These are phyloP conservation scores for Cornus suecica DNA, from an alignment of 148 eudicot genomes.

Conservation along the genomic window DNA sequence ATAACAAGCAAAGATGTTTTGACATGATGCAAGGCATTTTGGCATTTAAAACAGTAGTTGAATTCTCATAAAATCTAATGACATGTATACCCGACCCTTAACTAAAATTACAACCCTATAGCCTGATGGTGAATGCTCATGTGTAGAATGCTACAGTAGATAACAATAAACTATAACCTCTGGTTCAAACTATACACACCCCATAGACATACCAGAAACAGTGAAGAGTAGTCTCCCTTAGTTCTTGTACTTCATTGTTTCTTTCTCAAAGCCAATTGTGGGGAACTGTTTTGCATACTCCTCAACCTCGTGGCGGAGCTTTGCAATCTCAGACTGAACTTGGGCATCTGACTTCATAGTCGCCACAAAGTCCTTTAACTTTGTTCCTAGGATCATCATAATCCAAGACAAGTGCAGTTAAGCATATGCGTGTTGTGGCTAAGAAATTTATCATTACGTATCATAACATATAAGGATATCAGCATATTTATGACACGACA, in stretches of 20 bases:
- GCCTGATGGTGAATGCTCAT: neutral
- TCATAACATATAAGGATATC: neutral
- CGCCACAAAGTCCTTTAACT: constrained; percentile 88
- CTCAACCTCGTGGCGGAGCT: constrained; percentile 80
- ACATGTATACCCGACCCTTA: neutral
- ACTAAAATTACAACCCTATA: neutral
- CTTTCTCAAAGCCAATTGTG: constrained; percentile 91
- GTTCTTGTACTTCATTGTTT: constrained; percentile 89
- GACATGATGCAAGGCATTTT: neutral
- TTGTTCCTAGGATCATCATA: constrained; percentile 58
- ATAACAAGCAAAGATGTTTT: neutral
- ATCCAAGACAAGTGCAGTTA: neutral
- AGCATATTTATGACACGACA: neutral
- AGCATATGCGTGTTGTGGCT: neutral
- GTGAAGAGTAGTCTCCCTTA: constrained; percentile 25
- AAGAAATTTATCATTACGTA: neutral
- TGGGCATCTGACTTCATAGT: constrained; percentile 55
- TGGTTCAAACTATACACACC: neutral
- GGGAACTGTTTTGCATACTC: constrained; percentile 98
- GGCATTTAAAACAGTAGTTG: neutral
- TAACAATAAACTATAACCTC: neutral
- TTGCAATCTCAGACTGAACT: constrained; percentile 66
- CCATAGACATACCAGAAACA: neutral
- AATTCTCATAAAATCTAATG: neutral
- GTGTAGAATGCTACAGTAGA: neutral